Evolutionary conservation across 495 filamentous ascomycete genomes (phyloP).

Genomic region (Aspergillus asperescens): DNA sequence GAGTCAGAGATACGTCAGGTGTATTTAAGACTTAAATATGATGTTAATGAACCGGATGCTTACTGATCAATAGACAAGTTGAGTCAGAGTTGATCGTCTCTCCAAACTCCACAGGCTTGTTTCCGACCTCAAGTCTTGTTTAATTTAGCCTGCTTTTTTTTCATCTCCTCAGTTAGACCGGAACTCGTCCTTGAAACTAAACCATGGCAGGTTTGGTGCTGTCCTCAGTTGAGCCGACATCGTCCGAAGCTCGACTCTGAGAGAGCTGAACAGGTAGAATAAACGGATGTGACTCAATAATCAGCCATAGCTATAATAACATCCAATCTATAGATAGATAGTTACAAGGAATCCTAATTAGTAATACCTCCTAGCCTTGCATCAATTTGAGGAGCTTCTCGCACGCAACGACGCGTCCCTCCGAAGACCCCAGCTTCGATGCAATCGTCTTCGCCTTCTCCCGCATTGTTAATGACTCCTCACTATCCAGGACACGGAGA

Average conservation of each 20-base stretch:
- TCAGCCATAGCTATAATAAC: no score
- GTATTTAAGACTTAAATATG: no score
- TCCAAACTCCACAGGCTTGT: background rate
- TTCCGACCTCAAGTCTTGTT: background rate
- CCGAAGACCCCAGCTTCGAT: constrained; percentile 6
- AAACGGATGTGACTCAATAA: background rate
- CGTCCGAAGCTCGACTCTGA: constrained; percentile 2
- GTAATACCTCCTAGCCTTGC: background rate
- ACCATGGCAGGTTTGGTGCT: background rate
- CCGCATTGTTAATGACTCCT: constrained; percentile 4
- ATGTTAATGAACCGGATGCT: constrained; percentile 6
- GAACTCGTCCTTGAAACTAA: background rate
- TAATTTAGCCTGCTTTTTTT: background rate
- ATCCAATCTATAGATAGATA: no score
- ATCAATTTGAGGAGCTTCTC: constrained; percentile 23
- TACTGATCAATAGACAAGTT: background rate
- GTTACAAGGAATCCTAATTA: no score
- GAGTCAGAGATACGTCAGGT: no score
- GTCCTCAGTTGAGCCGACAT: background rate
- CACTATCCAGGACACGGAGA: constrained; percentile 15
- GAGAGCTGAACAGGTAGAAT: background rate
- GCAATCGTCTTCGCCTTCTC: constrained; percentile 15
- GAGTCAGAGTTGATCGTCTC: constrained; percentile 4
- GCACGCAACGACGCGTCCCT: constrained; percentile 22
- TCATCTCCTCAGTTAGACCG: background rate